Conservation (phyloP, 306 rosid species). For the Leucaena leucocephala region DNA sequence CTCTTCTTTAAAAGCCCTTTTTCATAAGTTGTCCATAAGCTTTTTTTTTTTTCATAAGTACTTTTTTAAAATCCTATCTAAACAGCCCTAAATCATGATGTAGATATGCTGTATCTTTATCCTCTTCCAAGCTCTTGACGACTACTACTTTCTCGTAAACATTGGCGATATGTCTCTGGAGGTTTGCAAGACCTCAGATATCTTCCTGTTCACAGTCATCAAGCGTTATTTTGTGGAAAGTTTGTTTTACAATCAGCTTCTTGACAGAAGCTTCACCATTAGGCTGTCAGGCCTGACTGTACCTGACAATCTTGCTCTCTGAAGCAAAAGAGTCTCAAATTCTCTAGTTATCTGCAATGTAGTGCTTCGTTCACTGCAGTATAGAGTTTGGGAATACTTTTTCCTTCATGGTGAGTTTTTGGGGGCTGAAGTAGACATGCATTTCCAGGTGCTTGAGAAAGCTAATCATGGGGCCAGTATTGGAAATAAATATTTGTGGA, state of each 20-base stretch:
- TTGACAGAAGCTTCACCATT: not conserved
- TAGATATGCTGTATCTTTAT: not conserved
- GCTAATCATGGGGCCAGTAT: not conserved
- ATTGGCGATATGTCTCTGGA: not conserved
- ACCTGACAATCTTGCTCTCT: conserved; percentile 24
- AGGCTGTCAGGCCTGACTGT: conserved; percentile 24
- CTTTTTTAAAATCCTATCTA: no score
- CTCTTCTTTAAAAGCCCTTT: no score
- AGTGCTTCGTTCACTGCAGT: conserved; percentile 2
- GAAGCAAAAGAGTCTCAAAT: not conserved
- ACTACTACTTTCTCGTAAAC: not conserved
- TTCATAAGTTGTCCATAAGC: no score
- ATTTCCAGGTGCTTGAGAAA: not conserved
- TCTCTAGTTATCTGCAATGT: not conserved
- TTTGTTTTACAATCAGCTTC: not conserved
- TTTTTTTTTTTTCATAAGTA: no score
- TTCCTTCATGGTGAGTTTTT: not conserved
- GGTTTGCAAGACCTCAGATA: conserved; percentile 21
- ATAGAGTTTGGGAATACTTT: not conserved
- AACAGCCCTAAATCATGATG: not conserved
- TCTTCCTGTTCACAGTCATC: not conserved
- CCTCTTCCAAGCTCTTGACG: not conserved
- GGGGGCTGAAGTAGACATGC: not conserved
- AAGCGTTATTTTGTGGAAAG: not conserved
- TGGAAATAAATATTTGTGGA: not conserved